Evolutionary conservation across 2,329 filamentous ascomycete species (phyloP).

Genomic region (Hysterium pulicare): DNA sequence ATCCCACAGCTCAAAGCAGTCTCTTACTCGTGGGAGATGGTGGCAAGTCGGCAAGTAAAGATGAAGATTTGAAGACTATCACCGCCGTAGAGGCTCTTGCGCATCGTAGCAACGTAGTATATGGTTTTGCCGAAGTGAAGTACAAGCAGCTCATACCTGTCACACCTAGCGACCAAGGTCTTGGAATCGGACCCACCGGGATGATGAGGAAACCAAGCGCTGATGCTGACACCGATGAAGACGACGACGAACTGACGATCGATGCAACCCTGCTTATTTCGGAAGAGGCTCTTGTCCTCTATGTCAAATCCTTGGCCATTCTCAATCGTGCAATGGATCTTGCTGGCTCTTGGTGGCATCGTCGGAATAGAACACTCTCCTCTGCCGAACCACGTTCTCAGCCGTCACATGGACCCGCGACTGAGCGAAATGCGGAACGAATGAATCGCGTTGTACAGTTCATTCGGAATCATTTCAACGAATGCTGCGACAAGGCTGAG

Average conservation of each 20-base stretch:
- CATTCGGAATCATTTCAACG: slow-evolving; percentile 92
- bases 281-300: slow-evolving; percentile 91
- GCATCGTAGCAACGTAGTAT: slow-evolving; percentile 91
- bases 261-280: slow-evolving; percentile 85
- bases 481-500: slow-evolving; percentile 94
- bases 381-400: slow-evolving; percentile 39
- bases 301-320: slow-evolving; percentile 88
- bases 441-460: slow-evolving; percentile 95
- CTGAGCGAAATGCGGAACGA: slow-evolving; percentile 52
- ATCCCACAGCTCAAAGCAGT: slow-evolving; percentile 71
- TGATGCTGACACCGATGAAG: slow-evolving; percentile 51
- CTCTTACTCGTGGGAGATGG: slow-evolving; percentile 63
- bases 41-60: slow-evolving; percentile 57
- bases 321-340: slow-evolving; percentile 95
- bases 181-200: slow-evolving; percentile 58
- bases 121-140: slow-evolving; percentile 96
- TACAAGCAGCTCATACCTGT: slow-evolving; percentile 94
- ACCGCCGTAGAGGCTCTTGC: slow-evolving; percentile 88
- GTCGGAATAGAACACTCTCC: slow-evolving; percentile 66
- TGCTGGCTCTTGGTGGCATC: slow-evolving; percentile 86
- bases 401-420: slow-evolving; percentile 22
- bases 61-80: slow-evolving; percentile 77
- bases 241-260: slow-evolving; percentile 65
- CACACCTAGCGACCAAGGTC: slow-evolving; percentile 69
- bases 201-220: slow-evolving; percentile 32